phyloP scores from a whole-genome alignment of 2,329 filamentous ascomycete genomes.

The Dryadomyces quercivorus region DNA sequence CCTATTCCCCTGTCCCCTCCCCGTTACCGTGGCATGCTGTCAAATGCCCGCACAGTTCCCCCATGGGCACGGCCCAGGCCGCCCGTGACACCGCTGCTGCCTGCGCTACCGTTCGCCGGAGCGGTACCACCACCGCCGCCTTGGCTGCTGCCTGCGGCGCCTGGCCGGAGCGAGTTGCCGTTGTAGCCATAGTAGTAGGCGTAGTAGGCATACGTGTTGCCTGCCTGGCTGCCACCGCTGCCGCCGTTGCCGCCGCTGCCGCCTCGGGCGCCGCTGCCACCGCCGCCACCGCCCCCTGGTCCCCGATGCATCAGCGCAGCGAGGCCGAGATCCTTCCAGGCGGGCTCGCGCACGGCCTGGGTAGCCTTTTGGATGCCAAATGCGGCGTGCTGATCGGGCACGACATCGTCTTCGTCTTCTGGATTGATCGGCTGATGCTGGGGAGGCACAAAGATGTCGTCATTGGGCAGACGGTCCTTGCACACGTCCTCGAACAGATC shows the following conservation, averaged over 20 bases:
- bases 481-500: slow-evolving; percentile 71
- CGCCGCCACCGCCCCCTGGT: slow-evolving; percentile 20
- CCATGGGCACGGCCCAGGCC: neutral
- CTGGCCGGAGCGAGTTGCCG: slow-evolving; percentile 3
- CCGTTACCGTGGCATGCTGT: slow-evolving; percentile 3
- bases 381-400: slow-evolving; percentile 77
- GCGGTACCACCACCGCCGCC: neutral
- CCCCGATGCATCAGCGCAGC: slow-evolving; percentile 56
- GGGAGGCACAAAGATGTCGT: slow-evolving; percentile 72
- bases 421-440: slow-evolving; percentile 74
- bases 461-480: slow-evolving; percentile 56
- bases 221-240: slow-evolving; percentile 11
- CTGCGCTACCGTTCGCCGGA: neutral
- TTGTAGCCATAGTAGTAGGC: slow-evolving; percentile 13
- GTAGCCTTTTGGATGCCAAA: slow-evolving; percentile 78
- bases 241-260: slow-evolving; percentile 5
- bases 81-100: neutral
- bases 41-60: slow-evolving; percentile 5
- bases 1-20: neutral
- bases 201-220: slow-evolving; percentile 21
- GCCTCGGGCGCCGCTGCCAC: slow-evolving; percentile 12
- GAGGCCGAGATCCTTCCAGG: slow-evolving; percentile 72
- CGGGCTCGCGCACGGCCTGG: slow-evolving; percentile 55
- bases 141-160: neutral
- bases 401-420: slow-evolving; percentile 79